Base-by-base conservation (phyloP, 2,329 filamentous ascomycete species). In the Pestalotiopsis sp. region DNA sequence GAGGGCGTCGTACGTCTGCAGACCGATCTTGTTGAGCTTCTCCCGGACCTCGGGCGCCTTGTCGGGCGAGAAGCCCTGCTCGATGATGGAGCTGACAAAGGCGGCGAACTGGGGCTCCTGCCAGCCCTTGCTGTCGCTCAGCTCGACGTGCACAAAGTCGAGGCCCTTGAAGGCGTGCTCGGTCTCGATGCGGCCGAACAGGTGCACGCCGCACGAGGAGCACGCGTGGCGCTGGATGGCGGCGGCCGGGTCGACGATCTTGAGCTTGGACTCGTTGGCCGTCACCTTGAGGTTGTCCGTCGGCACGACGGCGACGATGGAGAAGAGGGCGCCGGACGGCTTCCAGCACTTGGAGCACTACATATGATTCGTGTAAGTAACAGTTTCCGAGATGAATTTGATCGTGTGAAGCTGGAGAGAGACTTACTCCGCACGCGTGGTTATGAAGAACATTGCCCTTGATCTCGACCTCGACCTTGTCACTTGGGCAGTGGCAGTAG, bases 281-380 rank as follows among this genome's bases (percentile, higher is more conserved):
- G 87, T 87, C 20, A 92, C 87, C 23, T 75, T 74, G 62, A 92
- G 70, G 65, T 87, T 82, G 65, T 87, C 85, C 7, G 79, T 77
- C 5, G 90, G 86, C 2, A 92, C 79, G 66, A 92, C 90, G 68
- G 81, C 90, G 62, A 92, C 84, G 72, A 92, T 75, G 69, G 87
- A 87, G 83, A 92, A 92, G 70, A 92, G 85, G 0, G 89, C 84
- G 38, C 88, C 88, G 2, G 79, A 68, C 4, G 90, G 90, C 79
- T 92, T 92, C 89, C 89, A 92, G 85, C 90, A 92, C 78, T 92
- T 90, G 67, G 89, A 91, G 81, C 90, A 92, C 71, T 45, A 45
- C 6, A n/a, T 6, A 14, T 45, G 7, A 6, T 31, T 1, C 41
- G 6, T 45, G 41, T 45, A 4, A 45, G 27, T 9, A 2, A 31